Conservation (phyloP, 148 eudicot species). For the Heliosperma pusillum region DNA sequence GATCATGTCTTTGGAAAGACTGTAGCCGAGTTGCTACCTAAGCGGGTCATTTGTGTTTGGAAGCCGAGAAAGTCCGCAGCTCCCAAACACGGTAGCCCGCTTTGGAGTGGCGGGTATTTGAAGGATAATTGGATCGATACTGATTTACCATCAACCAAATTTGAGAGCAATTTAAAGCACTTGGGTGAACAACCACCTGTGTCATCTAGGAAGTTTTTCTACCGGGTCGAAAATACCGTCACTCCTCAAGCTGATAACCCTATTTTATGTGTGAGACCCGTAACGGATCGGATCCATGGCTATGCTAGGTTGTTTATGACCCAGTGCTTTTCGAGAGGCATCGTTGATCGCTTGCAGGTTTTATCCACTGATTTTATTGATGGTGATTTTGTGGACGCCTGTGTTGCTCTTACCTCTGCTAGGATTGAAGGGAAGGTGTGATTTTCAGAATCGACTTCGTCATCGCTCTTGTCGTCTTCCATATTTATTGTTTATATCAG, state of each 20-base stretch:
- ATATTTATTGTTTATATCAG: not conserved
- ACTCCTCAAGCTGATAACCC: constrained; percentile 94
- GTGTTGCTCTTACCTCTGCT: constrained; percentile 71
- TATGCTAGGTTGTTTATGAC: constrained; percentile 70
- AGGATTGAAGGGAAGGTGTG: constrained; percentile 56
- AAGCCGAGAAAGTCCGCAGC: constrained; percentile 68
- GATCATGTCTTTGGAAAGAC: constrained; percentile 67
- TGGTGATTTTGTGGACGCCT: constrained; percentile 87
- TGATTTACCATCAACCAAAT: constrained; percentile 77
- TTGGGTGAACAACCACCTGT: constrained; percentile 63
- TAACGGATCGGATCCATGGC: constrained; percentile 68
- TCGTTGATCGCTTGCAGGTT: constrained; percentile 68
- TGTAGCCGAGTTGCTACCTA: constrained; percentile 67
- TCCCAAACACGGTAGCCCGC: constrained; percentile 54
- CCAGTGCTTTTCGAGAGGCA: constrained; percentile 50
- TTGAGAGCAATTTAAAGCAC: constrained; percentile 77
- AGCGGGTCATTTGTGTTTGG: constrained; percentile 78
- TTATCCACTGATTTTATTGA: constrained; percentile 85
- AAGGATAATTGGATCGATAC: constrained; percentile 94
- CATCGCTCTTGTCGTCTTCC: not conserved
- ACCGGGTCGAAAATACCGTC: constrained; percentile 87
- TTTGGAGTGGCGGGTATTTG: constrained; percentile 68
- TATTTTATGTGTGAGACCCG: constrained; percentile 73
- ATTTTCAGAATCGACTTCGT: not conserved
- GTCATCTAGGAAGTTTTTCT: constrained; percentile 55